Base-by-base conservation (phyloP, 768 basidiomycete species). In the Mycena olivaceomarginata region DNA sequence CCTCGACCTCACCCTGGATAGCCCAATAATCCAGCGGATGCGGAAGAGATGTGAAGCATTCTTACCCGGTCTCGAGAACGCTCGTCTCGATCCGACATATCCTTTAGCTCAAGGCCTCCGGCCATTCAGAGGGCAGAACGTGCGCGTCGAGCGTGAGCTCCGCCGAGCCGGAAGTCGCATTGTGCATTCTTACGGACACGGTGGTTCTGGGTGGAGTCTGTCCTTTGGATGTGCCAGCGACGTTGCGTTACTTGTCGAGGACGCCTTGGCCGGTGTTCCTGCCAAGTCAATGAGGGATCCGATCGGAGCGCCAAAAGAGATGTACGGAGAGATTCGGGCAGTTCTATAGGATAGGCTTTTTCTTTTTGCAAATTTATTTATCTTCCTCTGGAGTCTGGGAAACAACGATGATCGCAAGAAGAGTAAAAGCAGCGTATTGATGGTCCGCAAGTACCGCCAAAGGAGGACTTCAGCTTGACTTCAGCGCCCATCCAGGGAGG, bases 41-140 rank as follows among this genome's bases (percentile, higher is more conserved):
- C 81, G 82, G 46, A 76, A 81, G 71, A 75, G 84, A 20, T 84
- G 83, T 74, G 81, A 84, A 40, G 79, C 79, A 10, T 84, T 85
- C 59, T 76, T 83, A 48, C 81, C 83, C 1, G 82, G 79, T 20
- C 71, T 85, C 16, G 82, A 80, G 56, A 80, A 81, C 16, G 83
- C 84, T 6, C 75, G 82, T 48, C 77, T 80, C 20, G 84, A 85
- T 69, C 70, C 79, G 15, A 71, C 79, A 6, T 79, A 79, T 20
- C 83, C 83, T 5, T 75, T 85, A n/a, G 81, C 81, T 5, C 83
- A 84, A 70, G 84, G 84, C 20, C 77, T 85, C 16, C 82, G 84
- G 11, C 84, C 84, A 18, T 82, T 83, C 77, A 75, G 82, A 13
- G 78, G 76, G 5, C 70, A 75, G 25, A 84, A 83, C 46, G 84